Conservation (phyloP, 768 basidiomycete species). For the Pulveroboletus frians region DNA sequence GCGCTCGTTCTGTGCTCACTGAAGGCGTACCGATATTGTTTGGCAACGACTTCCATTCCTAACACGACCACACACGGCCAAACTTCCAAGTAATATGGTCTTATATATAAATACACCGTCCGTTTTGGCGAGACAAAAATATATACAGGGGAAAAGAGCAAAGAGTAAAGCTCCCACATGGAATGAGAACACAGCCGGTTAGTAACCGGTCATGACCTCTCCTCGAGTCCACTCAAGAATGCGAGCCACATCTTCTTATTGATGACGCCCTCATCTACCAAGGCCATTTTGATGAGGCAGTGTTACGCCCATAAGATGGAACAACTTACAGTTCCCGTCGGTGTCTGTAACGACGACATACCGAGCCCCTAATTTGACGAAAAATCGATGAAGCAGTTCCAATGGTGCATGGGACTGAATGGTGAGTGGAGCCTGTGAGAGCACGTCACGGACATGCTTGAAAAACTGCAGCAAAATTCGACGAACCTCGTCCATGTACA, state of each 20-base stretch:
- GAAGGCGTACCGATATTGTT: conserved; percentile 6
- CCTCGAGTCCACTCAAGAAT: conserved; percentile 74
- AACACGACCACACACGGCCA: conserved; percentile 21
- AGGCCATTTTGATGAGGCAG: neutral
- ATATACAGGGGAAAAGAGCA: too few species aligned
- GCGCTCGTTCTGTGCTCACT: neutral
- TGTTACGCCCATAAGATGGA: neutral
- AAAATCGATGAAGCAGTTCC: conserved; percentile 90
- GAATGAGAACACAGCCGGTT: too few species aligned
- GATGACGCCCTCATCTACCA: conserved; percentile 79
- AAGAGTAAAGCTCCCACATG: too few species aligned
- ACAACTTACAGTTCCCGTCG: conserved; percentile 69
- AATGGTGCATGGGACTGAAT: conserved; percentile 81
- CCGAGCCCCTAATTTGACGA: conserved; percentile 88
- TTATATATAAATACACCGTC: too few species aligned
- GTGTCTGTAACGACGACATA: conserved; percentile 82
- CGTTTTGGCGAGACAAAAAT: too few species aligned
- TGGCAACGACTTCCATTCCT: conserved; percentile 22
- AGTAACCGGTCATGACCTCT: conserved; percentile 33
- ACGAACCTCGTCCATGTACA: conserved; percentile 84
- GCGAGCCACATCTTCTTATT: conserved; percentile 94
- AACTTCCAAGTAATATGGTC: neutral
- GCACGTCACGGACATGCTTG: neutral
- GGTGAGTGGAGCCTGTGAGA: conserved; percentile 73
- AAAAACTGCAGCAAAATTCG: neutral